Evolutionary conservation across 202 grass and related monocot species (phyloP), one percentile per base, ranked within the genome.

Genomic region (Setaria viridis): DNA sequence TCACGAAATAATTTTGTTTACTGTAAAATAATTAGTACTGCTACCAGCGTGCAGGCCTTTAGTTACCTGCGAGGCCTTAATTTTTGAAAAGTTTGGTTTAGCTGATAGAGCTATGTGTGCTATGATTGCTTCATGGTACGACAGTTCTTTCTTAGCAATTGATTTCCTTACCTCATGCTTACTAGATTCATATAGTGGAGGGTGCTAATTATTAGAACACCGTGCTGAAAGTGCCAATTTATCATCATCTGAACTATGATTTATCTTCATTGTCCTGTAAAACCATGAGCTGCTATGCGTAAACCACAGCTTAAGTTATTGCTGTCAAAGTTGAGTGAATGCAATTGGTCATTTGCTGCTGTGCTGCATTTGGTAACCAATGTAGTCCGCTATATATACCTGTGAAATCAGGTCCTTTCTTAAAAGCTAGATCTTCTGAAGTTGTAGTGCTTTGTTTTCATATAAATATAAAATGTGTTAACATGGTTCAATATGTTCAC

Each of bases 161-260:
- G 21, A 74, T 79, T 47, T 45, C 64, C 7, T 25, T 53, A 73
- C 34, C 3, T 71, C 29, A 46, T 56, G 68, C 16, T 66, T 74
- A 43, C 59, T 69, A 21, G 19, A n/a, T 81, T 62, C 39, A 33
- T 75, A 39, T 53, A 71, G 33, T 17, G n/a, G 16, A 76, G 9
- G 7, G 6, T 1, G 9, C 63, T 34, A 13, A 59, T 34, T 74
- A 49, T n/a, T 50, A 19, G 42, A 37, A 32, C 12, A 16, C n/a
- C 39, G 39, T 90, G 33, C 19, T 37, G 53, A 80, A 74, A 80
- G 69, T 76, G 8, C 19, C 45, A 57, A 62, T 48, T 50, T 87
- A 54, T 80, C 50, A 41, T 84, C 50, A 39, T 45, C 45, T 64
- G 76, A 54, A 57, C 43, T 8, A 46, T 51, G 25, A 57, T 12